Base-by-base conservation (phyloP, 352 stramenopile genomes). In the Phytopythium montanum region DNA sequence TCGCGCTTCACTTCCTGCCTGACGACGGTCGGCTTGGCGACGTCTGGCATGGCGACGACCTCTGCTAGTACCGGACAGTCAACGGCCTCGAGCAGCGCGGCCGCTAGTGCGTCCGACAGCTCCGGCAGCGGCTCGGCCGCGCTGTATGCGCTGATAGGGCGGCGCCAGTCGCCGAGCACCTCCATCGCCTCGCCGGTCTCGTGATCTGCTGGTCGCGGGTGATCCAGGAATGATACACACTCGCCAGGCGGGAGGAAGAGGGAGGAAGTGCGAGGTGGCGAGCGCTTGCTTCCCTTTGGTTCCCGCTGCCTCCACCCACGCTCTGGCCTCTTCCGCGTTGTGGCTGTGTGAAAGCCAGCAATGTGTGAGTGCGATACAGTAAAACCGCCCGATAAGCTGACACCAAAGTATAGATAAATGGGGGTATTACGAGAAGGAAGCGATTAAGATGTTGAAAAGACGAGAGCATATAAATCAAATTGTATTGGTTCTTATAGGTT, bases 51-150 rank as follows among this genome's bases (percentile, higher is more conserved):
- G 9, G 21, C 25, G 46, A 25, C 31, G 4, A 33, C 33, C 50
- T 45, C 50, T 21, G 49, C 29, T 16, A 23, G n/a, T 34, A 31
- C 7, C 33, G 51, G n/a, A 34, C 31, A 56, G 31, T 46, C 51
- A 23, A 56, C 51, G n/a, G 51, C 51, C 51, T 26, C 31, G 21
- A 56, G 51, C 51, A 56, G 51, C 33, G 51, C 25, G 33, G 31
- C 51, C 31, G 51, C 51, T 34, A 56, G 34, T 10, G 45, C 51
- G 34, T 56, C 51, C 34, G 51, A 34, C 12, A 56, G 51, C 51
- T 56, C 51, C 33, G 51, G 51, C 21, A 56, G 51, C 51, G 29
- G 2, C 49, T 56, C 49, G 10, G 10, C 33, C 28, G 16, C 26
- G 33, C 13, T 16, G 21, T 25, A 5, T 8, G 14, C 9, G 26